phyloP scores from a whole-genome alignment of 805 yeast species.

The Wickerhamomyces silvicola region DNA sequence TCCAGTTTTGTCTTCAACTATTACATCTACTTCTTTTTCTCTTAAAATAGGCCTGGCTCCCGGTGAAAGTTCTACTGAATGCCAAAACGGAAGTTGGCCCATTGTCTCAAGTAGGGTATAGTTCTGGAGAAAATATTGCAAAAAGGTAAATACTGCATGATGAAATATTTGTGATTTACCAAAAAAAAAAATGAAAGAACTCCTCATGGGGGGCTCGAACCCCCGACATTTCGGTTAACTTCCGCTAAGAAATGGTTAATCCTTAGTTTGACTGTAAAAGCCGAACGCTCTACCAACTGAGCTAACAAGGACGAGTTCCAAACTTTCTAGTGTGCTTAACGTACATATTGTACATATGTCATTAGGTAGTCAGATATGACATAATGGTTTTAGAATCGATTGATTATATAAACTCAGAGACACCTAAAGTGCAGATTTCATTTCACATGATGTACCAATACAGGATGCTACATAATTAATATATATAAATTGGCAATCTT shows the following conservation, averaged over 20 bases:
- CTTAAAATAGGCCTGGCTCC: conserved; percentile 34
- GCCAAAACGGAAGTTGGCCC: conserved; percentile 24
- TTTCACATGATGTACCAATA: too few relatives aligned
- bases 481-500: too few relatives aligned
- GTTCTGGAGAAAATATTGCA: neutral
- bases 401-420: too few relatives aligned
- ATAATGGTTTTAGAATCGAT: too few relatives aligned
- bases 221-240: too few relatives aligned
- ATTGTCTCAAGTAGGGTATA: conserved; percentile 1
- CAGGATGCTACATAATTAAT: too few relatives aligned
- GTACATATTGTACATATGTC: neutral
- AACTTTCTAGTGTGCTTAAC: neutral
- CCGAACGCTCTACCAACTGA: conserved; percentile 7
- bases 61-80: conserved; percentile 29
- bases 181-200: conserved; percentile 3
- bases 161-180: neutral
- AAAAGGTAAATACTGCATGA: neutral
- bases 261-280: too few relatives aligned
- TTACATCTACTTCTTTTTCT: conserved; percentile 44
- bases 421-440: too few relatives aligned
- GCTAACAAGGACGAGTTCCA: conserved; percentile 8
- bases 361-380: neutral
- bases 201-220: conserved; percentile 6
- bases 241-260: too few relatives aligned
- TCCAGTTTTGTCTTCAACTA: conserved; percentile 55